These are phyloP conservation scores for Phanerochaete carnosa DNA, from an alignment of 768 basidiomycete genomes.

Conservation along the genomic window DNA sequence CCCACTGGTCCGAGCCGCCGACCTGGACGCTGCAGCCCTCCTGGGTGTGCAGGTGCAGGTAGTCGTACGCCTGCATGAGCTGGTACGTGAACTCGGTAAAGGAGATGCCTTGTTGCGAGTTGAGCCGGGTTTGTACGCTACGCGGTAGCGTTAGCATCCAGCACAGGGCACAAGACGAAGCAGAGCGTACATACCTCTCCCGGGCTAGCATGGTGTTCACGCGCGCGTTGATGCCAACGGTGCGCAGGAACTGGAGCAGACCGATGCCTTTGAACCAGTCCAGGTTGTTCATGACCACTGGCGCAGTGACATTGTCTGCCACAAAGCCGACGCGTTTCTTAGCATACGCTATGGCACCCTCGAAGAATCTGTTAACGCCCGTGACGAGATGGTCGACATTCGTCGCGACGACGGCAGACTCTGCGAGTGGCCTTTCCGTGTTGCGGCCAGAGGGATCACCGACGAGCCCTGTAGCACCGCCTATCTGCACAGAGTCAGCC, in stretches of 20 bases:
- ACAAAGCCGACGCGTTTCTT: slow-evolving; percentile 25
- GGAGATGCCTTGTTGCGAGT: slow-evolving; percentile 84
- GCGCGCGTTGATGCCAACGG: slow-evolving; percentile 73
- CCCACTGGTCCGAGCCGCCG: slow-evolving; percentile 98
- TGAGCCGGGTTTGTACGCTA: slow-evolving; percentile 81
- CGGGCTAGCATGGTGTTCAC: slow-evolving; percentile 88
- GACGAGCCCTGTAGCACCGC: slow-evolving; percentile 93
- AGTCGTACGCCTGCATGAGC: slow-evolving; percentile 95
- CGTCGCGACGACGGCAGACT: slow-evolving; percentile 50
- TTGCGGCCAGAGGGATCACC: slow-evolving; percentile 94
- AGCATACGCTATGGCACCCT: slow-evolving; percentile 61
- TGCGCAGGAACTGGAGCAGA: slow-evolving; percentile 81
- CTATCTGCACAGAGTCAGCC: slow-evolving; percentile 58
- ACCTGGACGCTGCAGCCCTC: slow-evolving; percentile 81
- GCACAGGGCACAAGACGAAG: background rate
- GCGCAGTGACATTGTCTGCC: slow-evolving; percentile 13
- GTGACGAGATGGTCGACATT: slow-evolving; percentile 65
- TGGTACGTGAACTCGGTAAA: slow-evolving; percentile 99
- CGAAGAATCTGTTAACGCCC: slow-evolving; percentile 73
- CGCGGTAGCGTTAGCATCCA: slow-evolving; percentile 9
- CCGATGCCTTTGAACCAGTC: slow-evolving; percentile 75
- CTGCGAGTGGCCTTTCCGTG: slow-evolving; percentile 73
- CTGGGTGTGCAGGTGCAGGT: slow-evolving; percentile 66
- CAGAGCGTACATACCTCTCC: slow-evolving; percentile 60
- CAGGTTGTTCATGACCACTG: slow-evolving; percentile 60